A percentile compares a stretch with the other conserved stretches of the same genome.
These are phyloP conservation scores for Apium graveolens DNA, from an alignment of 129 eudicot species.

Conservation along the genomic window DNA sequence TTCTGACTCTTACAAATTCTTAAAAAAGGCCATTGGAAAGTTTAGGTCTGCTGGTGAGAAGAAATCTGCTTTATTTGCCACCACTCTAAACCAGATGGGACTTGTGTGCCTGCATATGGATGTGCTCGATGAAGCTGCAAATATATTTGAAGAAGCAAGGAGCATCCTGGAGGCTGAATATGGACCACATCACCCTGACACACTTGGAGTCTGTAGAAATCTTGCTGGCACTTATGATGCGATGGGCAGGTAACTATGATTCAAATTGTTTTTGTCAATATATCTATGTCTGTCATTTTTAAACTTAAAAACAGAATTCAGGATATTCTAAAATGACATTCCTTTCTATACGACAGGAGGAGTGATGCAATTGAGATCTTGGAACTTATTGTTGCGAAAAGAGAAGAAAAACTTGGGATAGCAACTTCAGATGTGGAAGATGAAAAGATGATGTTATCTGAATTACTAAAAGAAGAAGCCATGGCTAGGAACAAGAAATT, in stretches of 20 bases:
- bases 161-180: slow-evolving; percentile 67
- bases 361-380: slow-evolving; percentile 72
- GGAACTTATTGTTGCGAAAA: slow-evolving; percentile 59
- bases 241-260: slow-evolving; percentile 65
- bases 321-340: neutral
- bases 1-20: slow-evolving; percentile 50
- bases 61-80: slow-evolving; percentile 61
- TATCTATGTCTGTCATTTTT: neutral
- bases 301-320: neutral
- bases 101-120: slow-evolving; percentile 67
- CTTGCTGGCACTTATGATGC: slow-evolving; percentile 98
- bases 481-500: slow-evolving; percentile 46
- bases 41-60: slow-evolving; percentile 62
- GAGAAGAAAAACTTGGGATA: slow-evolving; percentile 92
- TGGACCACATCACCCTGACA: slow-evolving; percentile 79
- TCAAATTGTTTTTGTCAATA: neutral
- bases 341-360: slow-evolving; percentile 28
- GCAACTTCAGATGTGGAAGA: slow-evolving; percentile 77
- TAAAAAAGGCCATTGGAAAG: slow-evolving; percentile 49
- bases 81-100: slow-evolving; percentile 80
- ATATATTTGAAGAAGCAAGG: slow-evolving; percentile 76
- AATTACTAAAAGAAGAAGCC: slow-evolving; percentile 61
- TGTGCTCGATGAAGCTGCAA: slow-evolving; percentile 73
- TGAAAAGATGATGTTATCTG: slow-evolving; percentile 55
- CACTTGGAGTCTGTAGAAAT: slow-evolving; percentile 82